Evolutionary conservation across 2,329 filamentous ascomycete species (phyloP).

Genomic region (Hypoxylon sp.): DNA sequence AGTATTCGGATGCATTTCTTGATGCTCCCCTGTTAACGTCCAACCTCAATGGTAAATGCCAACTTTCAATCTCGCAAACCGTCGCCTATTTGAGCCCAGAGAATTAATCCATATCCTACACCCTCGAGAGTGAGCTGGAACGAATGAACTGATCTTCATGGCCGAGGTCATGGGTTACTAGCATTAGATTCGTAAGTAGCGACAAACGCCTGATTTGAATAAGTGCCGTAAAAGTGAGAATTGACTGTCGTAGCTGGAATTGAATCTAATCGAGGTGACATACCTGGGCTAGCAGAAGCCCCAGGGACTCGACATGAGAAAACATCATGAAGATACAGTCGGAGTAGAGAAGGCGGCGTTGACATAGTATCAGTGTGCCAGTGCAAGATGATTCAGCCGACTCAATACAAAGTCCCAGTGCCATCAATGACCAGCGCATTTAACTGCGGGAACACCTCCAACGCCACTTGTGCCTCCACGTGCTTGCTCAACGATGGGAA

Average conservation of each 20-base stretch:
- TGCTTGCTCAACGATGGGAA: constrained; percentile 18
- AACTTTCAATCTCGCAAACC: constrained; percentile 5
- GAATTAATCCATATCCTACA: neutral
- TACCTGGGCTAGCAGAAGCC: constrained; percentile 6
- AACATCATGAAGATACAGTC: constrained; percentile 23
- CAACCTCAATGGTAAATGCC: constrained; percentile 7
- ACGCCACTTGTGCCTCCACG: constrained; percentile 9
- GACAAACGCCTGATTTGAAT: neutral
- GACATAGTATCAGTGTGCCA: constrained; percentile 14
- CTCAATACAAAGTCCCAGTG: neutral
- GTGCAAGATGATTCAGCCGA: constrained; percentile 16
- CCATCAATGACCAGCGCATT: constrained; percentile 27
- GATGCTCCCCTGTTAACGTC: constrained; percentile 12
- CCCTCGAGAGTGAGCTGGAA: constrained; percentile 4
- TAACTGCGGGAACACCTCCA: neutral
- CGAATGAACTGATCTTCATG: constrained; percentile 9
- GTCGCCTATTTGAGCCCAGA: constrained; percentile 1
- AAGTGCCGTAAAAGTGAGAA: constrained; percentile 7
- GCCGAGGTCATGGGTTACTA: neutral
- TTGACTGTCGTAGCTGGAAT: neutral
- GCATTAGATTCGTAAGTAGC: neutral
- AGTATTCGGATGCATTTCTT: constrained; percentile 17
- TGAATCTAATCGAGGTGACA: neutral
- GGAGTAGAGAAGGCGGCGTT: constrained; percentile 14
- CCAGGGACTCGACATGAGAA: constrained; percentile 11